Conservation (phyloP, 2,329 filamentous ascomycete genomes). For the Daldinia sp. region DNA sequence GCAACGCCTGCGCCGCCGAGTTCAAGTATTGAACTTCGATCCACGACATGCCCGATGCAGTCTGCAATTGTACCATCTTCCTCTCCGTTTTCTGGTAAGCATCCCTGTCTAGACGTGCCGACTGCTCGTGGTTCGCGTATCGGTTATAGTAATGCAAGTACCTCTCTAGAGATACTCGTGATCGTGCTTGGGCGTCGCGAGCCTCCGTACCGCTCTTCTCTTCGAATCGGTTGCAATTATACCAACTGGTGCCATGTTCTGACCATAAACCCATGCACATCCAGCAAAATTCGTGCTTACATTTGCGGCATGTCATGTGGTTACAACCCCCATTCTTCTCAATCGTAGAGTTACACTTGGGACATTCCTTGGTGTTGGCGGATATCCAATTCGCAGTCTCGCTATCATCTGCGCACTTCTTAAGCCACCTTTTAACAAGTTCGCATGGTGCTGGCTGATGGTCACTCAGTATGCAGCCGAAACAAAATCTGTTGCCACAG, state of each 20-base stretch:
- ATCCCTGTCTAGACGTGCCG: slow-evolving; percentile 94
- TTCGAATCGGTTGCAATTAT: slow-evolving; percentile 97
- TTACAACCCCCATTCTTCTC: slow-evolving; percentile 81
- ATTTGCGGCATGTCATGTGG: slow-evolving; percentile 52
- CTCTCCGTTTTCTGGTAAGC: slow-evolving; percentile 96
- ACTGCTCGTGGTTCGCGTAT: slow-evolving; percentile 98
- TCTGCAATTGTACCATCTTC: slow-evolving; percentile 98
- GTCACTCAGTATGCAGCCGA: slow-evolving; percentile 88
- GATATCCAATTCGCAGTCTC: slow-evolving; percentile 99
- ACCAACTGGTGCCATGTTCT: slow-evolving; percentile 98
- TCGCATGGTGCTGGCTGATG: slow-evolving; percentile 93
- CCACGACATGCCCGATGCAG: slow-evolving; percentile 95
- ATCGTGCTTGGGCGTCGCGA: slow-evolving; percentile 89
- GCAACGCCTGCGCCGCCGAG: slow-evolving; percentile 88
- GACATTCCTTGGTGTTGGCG: slow-evolving; percentile 97
- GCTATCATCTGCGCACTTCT: slow-evolving; percentile 98
- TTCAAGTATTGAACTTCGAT: slow-evolving; percentile 98
- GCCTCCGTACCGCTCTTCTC: slow-evolving; percentile 94
- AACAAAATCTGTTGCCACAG: slow-evolving; percentile 91
- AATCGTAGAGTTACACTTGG: slow-evolving; percentile 94
- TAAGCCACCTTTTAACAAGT: slow-evolving; percentile 93
- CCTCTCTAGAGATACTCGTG: slow-evolving; percentile 88
- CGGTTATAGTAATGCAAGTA: slow-evolving; percentile 99
- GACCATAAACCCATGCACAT: slow-evolving; percentile 99
- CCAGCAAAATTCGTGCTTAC: slow-evolving; percentile 76